Evolutionary conservation across 768 basidiomycete genomes (phyloP), one percentile per base, ranked within the genome.

Genomic region (Filobasidium floriforme): DNA sequence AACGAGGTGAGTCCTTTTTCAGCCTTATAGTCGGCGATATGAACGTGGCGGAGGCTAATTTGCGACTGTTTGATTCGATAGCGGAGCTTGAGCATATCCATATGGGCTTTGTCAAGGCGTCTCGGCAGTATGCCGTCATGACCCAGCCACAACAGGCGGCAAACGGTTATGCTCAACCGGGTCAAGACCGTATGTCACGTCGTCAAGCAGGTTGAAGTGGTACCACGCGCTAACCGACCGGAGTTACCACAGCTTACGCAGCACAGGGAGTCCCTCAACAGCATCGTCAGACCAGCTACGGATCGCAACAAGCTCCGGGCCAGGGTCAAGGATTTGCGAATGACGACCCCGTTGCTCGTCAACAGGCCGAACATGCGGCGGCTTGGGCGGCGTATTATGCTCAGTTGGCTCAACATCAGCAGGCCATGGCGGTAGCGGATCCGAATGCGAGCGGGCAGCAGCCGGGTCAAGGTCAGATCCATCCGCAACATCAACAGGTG

Each of bases 1-100:
- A 97, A 81, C 83, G 92, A 79, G 84, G 83, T 85, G 62, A 62
- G 79, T 37, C n/a, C n/a, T n/a, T 2, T n/a, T 54, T 51, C 7
- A n/a, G 19, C 69, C n/a, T n/a, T n/a, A n/a, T n/a, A n/a, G n/a
- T n/a, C n/a, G n/a, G n/a, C n/a, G n/a, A 37, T 32, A 18, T 28
- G 41, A 46, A 43, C 37, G 29, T 37, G 32, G n/a, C 32, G 9
- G 32, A 9, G 4, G 32, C 9, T 37, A 9, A 37, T 37, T 37
- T 37, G 4, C 32, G 32, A 37, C 3, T 37, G 46, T 29, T 28
- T 41, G 5, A 18, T 60, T n/a, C 29, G 18, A 24, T 71, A 94
- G 93, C 92, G 65, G 94, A 98, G 77, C 82, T 97, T 40, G 88
- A 92, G 7, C 86, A 88, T 1, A 93, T 97, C 89, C 92, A 92